Evolutionary conservation across 176 grass and related monocot species (phyloP).

Genomic region (Eragrostis nindensis): DNA sequence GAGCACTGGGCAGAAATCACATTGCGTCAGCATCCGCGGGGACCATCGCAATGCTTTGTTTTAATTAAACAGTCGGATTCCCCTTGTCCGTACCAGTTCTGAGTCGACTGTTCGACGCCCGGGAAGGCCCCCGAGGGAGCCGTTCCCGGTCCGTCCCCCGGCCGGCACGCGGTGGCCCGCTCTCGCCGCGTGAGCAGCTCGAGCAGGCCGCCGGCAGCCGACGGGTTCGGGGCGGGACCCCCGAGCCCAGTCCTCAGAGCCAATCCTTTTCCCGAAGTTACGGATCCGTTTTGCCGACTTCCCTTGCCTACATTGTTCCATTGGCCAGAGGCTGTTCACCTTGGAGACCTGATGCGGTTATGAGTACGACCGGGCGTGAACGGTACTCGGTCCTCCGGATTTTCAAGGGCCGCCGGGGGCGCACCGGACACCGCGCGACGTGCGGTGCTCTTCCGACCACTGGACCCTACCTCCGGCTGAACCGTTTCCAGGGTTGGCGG

Average conservation of each 20-base stretch:
- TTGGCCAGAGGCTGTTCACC: neutral
- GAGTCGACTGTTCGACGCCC: constrained; percentile 65
- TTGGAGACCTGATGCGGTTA: neutral
- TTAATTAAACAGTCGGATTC: constrained; percentile 86
- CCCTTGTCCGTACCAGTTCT: constrained; percentile 77
- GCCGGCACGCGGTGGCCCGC: constrained; percentile 14
- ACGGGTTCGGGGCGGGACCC: constrained; percentile 9
- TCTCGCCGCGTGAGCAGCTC: constrained; percentile 10
- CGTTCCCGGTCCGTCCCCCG: neutral
- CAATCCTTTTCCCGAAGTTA: constrained; percentile 81
- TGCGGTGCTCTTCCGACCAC: constrained; percentile 68
- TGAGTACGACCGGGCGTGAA: constrained; percentile 37
- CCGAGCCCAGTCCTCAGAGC: constrained; percentile 36
- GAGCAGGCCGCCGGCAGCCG: constrained; percentile 19
- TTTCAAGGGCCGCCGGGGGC: constrained; percentile 23
- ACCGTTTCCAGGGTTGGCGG: constrained; percentile 66
- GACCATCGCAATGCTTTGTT: constrained; percentile 89
- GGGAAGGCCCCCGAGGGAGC: too few relatives aligned
- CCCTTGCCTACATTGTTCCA: constrained; percentile 77
- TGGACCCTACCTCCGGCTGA: constrained; percentile 74
- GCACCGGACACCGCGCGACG: constrained; percentile 61
- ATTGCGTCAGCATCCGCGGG: constrained; percentile 62
- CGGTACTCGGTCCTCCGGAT: constrained; percentile 40
- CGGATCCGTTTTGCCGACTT: constrained; percentile 82
- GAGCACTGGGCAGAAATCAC: constrained; percentile 83